A percentile compares a stretch with the other conserved stretches of the same genome.
phyloP scores from a whole-genome alignment of 1,284 basidiomycete species.

The Irpex lacteus region DNA sequence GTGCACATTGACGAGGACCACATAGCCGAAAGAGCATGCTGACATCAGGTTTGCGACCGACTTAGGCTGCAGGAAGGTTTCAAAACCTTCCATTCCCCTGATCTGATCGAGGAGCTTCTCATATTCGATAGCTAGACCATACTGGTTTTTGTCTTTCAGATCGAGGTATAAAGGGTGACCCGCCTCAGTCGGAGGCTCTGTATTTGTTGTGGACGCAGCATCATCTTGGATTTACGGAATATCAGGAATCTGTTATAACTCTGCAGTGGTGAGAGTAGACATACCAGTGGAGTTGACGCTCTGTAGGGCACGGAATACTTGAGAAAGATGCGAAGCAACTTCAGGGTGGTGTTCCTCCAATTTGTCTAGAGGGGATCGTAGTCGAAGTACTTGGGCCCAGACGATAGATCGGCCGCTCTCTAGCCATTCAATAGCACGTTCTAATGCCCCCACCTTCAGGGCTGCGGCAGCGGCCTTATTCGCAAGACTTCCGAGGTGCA shows the following conservation, averaged over 20 bases:
- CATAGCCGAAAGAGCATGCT: background rate
- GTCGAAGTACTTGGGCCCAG: conserved; percentile 30
- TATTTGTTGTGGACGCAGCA: too few species aligned
- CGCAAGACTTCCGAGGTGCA: background rate
- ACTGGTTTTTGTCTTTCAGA: background rate
- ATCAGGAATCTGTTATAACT: too few species aligned
- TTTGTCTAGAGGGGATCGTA: background rate
- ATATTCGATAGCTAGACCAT: background rate
- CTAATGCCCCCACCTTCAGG: background rate
- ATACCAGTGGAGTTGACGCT: background rate
- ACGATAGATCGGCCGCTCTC: conserved; percentile 31
- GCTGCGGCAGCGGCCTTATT: background rate
- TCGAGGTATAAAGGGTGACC: background rate
- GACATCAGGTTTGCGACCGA: background rate
- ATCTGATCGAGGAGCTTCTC: background rate
- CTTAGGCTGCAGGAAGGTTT: background rate
- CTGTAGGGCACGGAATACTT: background rate
- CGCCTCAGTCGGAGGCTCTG: too few species aligned
- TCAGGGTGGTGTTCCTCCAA: background rate
- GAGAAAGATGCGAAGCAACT: background rate
- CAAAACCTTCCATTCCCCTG: background rate
- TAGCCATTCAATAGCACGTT: conserved; percentile 30
- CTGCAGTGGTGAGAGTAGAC: too few species aligned
- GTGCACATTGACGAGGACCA: background rate
- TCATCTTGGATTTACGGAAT: too few species aligned